Percentiles rank a stretch among this genome's conserved stretches.
phyloP scores from a whole-genome alignment of 805 yeast genomes.

The Yamadazyma philogaea region DNA sequence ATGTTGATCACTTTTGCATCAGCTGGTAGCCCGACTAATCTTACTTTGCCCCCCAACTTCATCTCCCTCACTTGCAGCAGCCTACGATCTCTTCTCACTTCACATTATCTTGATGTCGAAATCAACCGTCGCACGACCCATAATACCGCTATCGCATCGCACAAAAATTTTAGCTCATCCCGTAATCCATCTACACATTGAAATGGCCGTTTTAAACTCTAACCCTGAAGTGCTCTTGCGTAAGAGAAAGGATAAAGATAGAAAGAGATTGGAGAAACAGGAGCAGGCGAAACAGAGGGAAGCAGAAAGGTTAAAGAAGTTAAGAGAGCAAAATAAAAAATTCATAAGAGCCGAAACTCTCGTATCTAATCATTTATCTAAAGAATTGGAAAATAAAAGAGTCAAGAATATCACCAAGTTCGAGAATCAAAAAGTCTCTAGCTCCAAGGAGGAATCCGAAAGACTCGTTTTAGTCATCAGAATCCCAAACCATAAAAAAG shows the following conservation, averaged over 20 bases:
- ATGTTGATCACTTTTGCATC: too few relatives aligned
- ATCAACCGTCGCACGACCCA: not conserved
- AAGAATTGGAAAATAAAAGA: constrained; percentile 66
- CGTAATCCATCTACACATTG: constrained; percentile 5
- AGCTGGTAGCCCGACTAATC: too few relatives aligned
- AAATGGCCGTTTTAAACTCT: constrained; percentile 52
- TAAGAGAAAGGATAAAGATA: constrained; percentile 76
- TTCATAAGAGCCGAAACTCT: constrained; percentile 74
- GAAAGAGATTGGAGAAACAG: constrained; percentile 70
- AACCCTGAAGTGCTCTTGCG: constrained; percentile 76
- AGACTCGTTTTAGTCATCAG: constrained; percentile 65
- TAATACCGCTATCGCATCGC: constrained; percentile 2
- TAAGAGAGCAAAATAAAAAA: constrained; percentile 44
- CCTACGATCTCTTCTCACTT: not conserved
- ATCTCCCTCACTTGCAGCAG: not conserved
- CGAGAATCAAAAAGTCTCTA: constrained; percentile 43
- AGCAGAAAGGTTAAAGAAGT: constrained; percentile 42
- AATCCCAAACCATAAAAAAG: constrained; percentile 56
- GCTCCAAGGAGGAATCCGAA: constrained; percentile 23
- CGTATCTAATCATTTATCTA: constrained; percentile 62
- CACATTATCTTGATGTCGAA: not conserved
- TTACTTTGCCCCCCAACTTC: not conserved
- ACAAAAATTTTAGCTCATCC: constrained; percentile 5
- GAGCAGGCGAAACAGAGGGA: constrained; percentile 55
- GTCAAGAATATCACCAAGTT: constrained; percentile 58